Percentiles rank a stretch among this genome's conserved stretches.
These are phyloP conservation scores for Sphaerulina vaccinii DNA, from an alignment of 2,329 filamentous ascomycete species.

Conservation along the genomic window DNA sequence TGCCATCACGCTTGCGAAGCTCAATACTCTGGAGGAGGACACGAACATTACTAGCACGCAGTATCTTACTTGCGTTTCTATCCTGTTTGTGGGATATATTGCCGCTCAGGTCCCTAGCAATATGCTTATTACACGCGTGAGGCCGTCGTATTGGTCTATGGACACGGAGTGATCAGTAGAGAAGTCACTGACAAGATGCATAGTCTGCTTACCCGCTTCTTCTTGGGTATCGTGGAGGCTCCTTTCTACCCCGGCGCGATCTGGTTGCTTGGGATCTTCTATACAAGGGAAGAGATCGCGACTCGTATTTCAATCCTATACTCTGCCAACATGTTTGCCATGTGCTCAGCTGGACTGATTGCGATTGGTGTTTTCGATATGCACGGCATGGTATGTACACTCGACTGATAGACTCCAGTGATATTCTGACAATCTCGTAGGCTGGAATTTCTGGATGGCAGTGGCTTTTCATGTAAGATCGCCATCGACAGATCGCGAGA, in stretches of 20 bases:
- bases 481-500: no score
- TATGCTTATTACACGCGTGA: slow-evolving; percentile 37
- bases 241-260: slow-evolving; percentile 34
- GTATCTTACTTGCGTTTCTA: slow-evolving; percentile 45
- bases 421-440: no score
- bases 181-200: no score
- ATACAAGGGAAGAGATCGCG: slow-evolving; percentile 49
- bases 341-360: slow-evolving; percentile 63
- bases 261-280: slow-evolving; percentile 45
- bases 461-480: slow-evolving; percentile 58
- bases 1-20: slow-evolving; percentile 30
- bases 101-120: slow-evolving; percentile 40
- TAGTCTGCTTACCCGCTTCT: no score
- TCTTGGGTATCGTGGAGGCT: slow-evolving; percentile 17
- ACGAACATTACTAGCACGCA: slow-evolving; percentile 45
- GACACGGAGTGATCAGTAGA: no score
- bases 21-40: slow-evolving; percentile 44
- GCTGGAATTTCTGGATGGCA: slow-evolving; percentile 58
- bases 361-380: slow-evolving; percentile 59
- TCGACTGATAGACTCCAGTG: no score
- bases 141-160: no score
- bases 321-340: slow-evolving; percentile 50
- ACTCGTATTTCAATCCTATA: slow-evolving; percentile 30
- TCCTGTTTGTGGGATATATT: slow-evolving; percentile 44
- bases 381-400: slow-evolving; percentile 59